Base-by-base conservation (phyloP, 257 asterid species). In the Solanum virginianum region DNA sequence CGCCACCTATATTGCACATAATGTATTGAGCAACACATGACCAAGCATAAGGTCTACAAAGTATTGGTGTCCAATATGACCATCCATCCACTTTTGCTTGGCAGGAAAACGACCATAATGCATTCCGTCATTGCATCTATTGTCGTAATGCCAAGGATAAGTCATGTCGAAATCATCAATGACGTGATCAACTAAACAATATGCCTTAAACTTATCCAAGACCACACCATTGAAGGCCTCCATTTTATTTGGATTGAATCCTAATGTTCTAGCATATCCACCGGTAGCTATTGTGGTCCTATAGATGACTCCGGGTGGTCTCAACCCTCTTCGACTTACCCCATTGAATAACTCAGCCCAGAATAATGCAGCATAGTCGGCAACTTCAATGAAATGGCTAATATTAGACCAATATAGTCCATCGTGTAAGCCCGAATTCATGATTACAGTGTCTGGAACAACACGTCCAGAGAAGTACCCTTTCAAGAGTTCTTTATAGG, bases 11-110 rank as follows among this genome's bases (percentile, higher is more conserved):
- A 83, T 36, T 29, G 87, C n/a, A 83, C 97, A 93, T 10, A 97
- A 24, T 1, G 91, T 91, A 65, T 95, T 94, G 16, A 95, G 86
- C 83, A 96, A 80, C 9, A 96, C 98, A 53, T 96, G 99, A 43
- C 95, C 90, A 47, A 97, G 95, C 99, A 97, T 97, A 9, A 97
- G 91, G 88, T 97, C 99, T 11, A 95, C 98, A 83, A 95, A 97
- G 55, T 97, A 97, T 29, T 95, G 97, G 87, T 95, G 99, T 4
- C 99, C 99, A 56, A 95, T 94, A 79, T 81, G 79, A 10, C 98
- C 99, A 45, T 95, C 99, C 87, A 87, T 92, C 99, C 99, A 97
- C 92, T 79, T 89, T 89, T 62, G 83, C 88, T 94, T 97, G 71
- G 72, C 57, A 2, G 99, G 98, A 10, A 95, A 95, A 24, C 99